Base-by-base conservation (phyloP, 306 rosid species). In the Citrullus amarus region DNA sequence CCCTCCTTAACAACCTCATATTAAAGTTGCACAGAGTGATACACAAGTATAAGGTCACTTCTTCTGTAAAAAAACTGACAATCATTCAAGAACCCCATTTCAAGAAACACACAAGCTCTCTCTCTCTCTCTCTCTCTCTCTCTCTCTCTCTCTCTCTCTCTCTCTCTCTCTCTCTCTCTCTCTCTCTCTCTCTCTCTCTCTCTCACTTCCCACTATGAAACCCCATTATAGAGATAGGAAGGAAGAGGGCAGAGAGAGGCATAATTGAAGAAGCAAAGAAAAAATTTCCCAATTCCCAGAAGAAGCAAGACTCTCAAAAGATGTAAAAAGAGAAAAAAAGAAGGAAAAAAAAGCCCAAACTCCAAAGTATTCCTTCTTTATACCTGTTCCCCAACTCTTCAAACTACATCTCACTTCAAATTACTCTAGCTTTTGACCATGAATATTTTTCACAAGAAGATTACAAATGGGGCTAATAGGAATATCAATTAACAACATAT, bases 271-370 rank as follows among this genome's bases (percentile, higher is more conserved):
- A 87, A 82, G 2, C 22, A 17, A 34, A 34, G 71, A 8, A 63
- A 55, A 71, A 30, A 70, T 25, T 36, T 67, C 77, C 85, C 84
- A 86, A 78, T 77, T 82, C 83, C 80, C 72, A 82, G 80, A 86
- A 90, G 91, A 90, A 83, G 93, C 96, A 88, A 84, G 90, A 88
- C 76, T 91, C 93, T 92, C 86, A 91, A 95, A 95, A 95, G 97
- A 89, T 84, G 97, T 25, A 51, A 73, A 71, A 71, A 71, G 60
- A 41, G 79, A 82, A 20, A 67, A 44, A 44, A 8, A 8, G 9
- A 8, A 8, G 32, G 28, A 25, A 25, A 76, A 54, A 39, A 60
- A 79, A 80, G 89, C 96, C 81, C 98, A 88, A 81, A 74, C 80
- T 88, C 84, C 97, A 85, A 92, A 87, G 90, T 79, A 71, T 81